Base-by-base conservation (phyloP, 2,329 filamentous ascomycete genomes). In the Fonsecaea multimorphosa region DNA sequence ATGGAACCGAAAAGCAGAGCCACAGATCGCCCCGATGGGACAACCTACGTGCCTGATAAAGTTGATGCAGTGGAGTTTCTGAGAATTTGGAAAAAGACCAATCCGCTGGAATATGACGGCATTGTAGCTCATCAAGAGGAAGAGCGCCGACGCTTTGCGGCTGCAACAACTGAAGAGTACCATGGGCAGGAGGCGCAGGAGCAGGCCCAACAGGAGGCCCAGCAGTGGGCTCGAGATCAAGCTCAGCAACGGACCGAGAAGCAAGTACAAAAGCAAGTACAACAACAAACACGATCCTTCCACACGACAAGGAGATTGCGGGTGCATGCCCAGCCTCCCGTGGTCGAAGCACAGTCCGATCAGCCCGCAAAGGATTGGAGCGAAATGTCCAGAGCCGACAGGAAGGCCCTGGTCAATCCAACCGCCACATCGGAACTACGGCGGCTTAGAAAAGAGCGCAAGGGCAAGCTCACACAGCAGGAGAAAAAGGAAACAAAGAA, bases 1-100 rank as follows among this genome's bases (percentile, higher is more conserved):
- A 78, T 80, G 74, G 68, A 74, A 55, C 75, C 76, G 53, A 78
- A 76, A 29, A 34, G 46, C 38, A 49, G 63, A 62, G 57, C 54
- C 36, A 44, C 53, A 29, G 53, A 61, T 31, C 40, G 44, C 19
- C 57, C 57, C 29, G 58, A 64, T 24, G 67, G 67, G 34, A 53
- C 55, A 7, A 12, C 55, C 8, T 63, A 65, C 29, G 60, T 53
- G 1, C 66, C 67, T 6, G n/a, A 63, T 4, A 57, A 61, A 40
- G 44, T 67, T 1, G 64, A 67, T 54, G 65, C 55, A n/a, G 27
- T 67, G 16, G 59, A 67, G 14, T 69, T 67, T 24, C 46, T 69
- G n/a, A 57, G 51, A 36, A 56, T 60, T 11, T 69, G 67, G 67
- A 67, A 64, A 38, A 64, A 57, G 36, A 46, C 61, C 24, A 67